A percentile compares a stretch with the other conserved stretches of the same genome.
Evolutionary conservation across 345 rosid genomes (phyloP).

Genomic region (Microcos paniculata): DNA sequence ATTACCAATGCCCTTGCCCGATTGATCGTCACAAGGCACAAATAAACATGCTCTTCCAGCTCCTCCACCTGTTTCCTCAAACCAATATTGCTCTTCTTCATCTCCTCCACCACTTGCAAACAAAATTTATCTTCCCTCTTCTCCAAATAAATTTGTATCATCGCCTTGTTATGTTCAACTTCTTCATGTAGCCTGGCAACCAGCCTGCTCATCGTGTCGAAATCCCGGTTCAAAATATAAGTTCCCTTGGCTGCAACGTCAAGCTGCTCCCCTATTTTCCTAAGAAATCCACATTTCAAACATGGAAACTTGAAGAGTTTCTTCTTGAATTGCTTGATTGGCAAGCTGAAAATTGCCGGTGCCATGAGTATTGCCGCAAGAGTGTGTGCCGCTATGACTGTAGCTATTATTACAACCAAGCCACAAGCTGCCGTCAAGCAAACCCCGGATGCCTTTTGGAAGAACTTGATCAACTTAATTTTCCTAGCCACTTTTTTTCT

Average conservation of each 20-base stretch:
- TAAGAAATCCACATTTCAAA: constrained; percentile 22
- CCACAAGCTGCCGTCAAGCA: constrained; percentile 37
- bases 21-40: constrained; percentile 46
- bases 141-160: constrained; percentile 35
- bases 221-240: constrained; percentile 42
- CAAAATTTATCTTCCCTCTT: constrained; percentile 25
- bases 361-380: constrained; percentile 33
- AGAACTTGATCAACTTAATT: constrained; percentile 25
- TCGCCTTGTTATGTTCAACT: constrained; percentile 40
- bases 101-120: constrained; percentile 34
- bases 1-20: constrained; percentile 40
- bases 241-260: constrained; percentile 44
- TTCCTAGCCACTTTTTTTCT: constrained; percentile 32
- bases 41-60: constrained; percentile 43
- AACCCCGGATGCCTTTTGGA: constrained; percentile 32
- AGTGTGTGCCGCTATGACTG: constrained; percentile 38
- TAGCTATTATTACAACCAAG: constrained; percentile 24
- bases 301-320: constrained; percentile 16
- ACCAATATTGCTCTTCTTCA: constrained; percentile 33
- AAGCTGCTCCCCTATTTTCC: constrained; percentile 33
- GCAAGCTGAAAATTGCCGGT: constrained; percentile 32
- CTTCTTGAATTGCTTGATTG: constrained; percentile 25
- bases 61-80: constrained; percentile 41
- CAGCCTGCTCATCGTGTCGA: constrained; percentile 45
- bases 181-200: constrained; percentile 48